Percentiles rank a stretch among this genome's conserved stretches.
Conservation (phyloP, 2,329 filamentous ascomycete species). For the Cadophora sp. region DNA sequence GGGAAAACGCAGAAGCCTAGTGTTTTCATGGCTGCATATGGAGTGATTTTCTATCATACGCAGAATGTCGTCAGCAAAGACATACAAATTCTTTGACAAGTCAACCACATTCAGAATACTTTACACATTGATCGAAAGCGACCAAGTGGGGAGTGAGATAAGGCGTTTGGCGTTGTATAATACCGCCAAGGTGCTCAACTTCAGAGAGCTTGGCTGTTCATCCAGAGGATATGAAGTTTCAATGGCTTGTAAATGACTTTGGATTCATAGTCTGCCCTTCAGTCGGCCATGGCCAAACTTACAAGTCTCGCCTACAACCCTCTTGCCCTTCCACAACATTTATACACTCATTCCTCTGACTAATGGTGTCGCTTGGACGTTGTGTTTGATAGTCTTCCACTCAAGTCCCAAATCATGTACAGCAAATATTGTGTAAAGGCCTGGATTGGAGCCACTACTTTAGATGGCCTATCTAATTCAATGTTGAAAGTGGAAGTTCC, state of each 20-base stretch:
- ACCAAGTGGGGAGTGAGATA: neutral
- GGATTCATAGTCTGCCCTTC: too few species aligned
- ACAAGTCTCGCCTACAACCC: too few species aligned
- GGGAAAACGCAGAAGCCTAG: too few species aligned
- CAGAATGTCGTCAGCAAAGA: neutral
- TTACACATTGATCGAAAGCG: neutral
- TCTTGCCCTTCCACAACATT: too few species aligned
- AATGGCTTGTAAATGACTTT: neutral
- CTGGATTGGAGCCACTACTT: neutral
- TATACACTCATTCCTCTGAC: too few species aligned
- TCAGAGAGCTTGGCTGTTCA: neutral
- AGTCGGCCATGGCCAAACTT: too few species aligned
- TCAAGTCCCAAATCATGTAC: neutral
- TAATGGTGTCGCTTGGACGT: too few species aligned
- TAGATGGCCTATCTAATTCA: neutral
- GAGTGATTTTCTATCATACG: neutral
- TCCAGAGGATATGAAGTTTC: neutral
- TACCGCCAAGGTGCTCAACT: neutral
- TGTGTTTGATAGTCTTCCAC: neutral
- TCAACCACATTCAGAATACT: neutral
- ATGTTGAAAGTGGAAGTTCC: too few species aligned
- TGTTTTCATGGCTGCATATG: neutral
- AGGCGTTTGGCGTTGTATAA: neutral
- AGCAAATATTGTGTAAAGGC: neutral
- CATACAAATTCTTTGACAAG: neutral